Evolutionary conservation across 768 basidiomycete genomes (phyloP).

Genomic region (Boletus eberwhitei): DNA sequence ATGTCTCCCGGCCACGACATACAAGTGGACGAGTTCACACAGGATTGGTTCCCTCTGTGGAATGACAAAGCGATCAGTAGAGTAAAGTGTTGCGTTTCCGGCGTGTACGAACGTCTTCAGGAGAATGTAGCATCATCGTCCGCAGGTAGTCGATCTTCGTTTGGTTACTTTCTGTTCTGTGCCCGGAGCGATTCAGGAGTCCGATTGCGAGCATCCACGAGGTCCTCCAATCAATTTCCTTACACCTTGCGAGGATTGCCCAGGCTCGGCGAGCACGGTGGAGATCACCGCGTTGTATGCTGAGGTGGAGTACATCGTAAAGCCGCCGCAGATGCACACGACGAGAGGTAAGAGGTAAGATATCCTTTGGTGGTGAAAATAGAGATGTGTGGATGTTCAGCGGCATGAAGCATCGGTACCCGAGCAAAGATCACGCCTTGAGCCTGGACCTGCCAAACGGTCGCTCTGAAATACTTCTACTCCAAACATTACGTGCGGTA

Average conservation of each 20-base stretch:
- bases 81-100: slow-evolving; percentile 1
- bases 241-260: slow-evolving; percentile 71
- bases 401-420: slow-evolving; percentile 12
- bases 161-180: slow-evolving; percentile 28
- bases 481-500: neutral
- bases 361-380: slow-evolving; percentile 56
- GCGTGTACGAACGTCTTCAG: slow-evolving; percentile 53
- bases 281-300: slow-evolving; percentile 63
- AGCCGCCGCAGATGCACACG: slow-evolving; percentile 73
- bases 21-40: slow-evolving; percentile 66
- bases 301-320: slow-evolving; percentile 70
- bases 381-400: slow-evolving; percentile 46
- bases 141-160: slow-evolving; percentile 58
- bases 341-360: slow-evolving; percentile 50
- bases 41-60: slow-evolving; percentile 70
- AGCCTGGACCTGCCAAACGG: neutral
- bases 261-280: slow-evolving; percentile 65
- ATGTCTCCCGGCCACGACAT: slow-evolving; percentile 56
- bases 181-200: slow-evolving; percentile 41
- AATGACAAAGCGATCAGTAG: slow-evolving; percentile 10
- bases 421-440: neutral
- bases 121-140: slow-evolving; percentile 66
- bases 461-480: neutral
- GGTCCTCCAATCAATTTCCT: slow-evolving; percentile 70
- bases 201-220: slow-evolving; percentile 70